Base-by-base conservation (phyloP, 306 rosid genomes). In the Leucaena leucocephala region DNA sequence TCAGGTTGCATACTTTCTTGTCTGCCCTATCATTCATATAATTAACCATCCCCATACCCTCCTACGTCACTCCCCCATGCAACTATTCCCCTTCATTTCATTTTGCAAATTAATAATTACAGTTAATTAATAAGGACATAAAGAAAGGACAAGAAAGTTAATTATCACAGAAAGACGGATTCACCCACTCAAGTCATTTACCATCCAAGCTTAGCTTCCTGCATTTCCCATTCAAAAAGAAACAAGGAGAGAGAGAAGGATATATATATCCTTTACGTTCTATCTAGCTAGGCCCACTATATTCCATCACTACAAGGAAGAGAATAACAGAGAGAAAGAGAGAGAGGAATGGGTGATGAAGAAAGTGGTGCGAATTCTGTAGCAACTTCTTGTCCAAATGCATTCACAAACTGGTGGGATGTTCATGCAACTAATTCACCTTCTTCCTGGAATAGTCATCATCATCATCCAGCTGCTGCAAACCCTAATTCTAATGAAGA, bases 371-470 rank as follows among this genome's bases (percentile, higher is more conserved):
- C 90, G 15, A 86, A 82, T 82, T 84, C 90, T 17, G 83, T 90
- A 74, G 91, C 88, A 9, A 86, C 88, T 61, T 79, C 91, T 61
- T 85, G 91, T 33, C 70, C 87, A 12, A 80, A 86, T 16, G 91
- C 88, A 22, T 74, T 84, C n/a, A 44, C 22, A 43, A 89, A 83
- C 48, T 92, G 94, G 97, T 92, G 98, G 98, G 90, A 94, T 86
- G 74, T 76, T 27, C 91, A 85, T 48, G 81, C 84, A 66, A 82
- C 75, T 39, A n/a, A n/a, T n/a, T 58, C 72, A 1, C 52, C 19
- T 19, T 71, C 89, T 85, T 75, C 92, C 6, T 92, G 97, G 97
- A 85, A 68, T 19, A 19, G 5, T 19, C 3, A 22, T 55, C 34
- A 19, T 13, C 17, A 16, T 50, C 57, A 50, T 3, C n/a, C 16